phyloP scores from a whole-genome alignment of 768 basidiomycete species.

The Sutorius australiensis region DNA sequence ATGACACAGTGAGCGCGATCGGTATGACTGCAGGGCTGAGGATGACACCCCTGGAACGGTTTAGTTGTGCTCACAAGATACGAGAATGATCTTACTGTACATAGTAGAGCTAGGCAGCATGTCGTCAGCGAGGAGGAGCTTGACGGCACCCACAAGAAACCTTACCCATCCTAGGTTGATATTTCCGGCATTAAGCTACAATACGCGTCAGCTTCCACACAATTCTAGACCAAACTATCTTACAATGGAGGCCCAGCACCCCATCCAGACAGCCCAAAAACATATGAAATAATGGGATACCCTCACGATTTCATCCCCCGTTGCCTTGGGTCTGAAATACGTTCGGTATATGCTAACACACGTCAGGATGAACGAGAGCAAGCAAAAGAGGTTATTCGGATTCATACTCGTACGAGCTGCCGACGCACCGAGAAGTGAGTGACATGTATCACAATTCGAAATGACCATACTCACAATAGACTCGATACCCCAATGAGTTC shows the following conservation, averaged over 20 bases:
- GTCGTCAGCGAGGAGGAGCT: constrained; percentile 2
- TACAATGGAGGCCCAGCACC: constrained; percentile 38
- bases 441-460: background rate
- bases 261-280: constrained; percentile 44
- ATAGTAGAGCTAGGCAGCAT: constrained; percentile 36
- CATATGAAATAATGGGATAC: constrained; percentile 39
- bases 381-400: background rate
- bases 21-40: constrained; percentile 51
- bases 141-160: background rate
- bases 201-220: background rate
- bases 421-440: background rate
- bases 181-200: constrained; percentile 41
- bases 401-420: constrained; percentile 44
- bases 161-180: constrained; percentile 48
- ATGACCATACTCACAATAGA: constrained; percentile 35
- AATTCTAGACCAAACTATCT: background rate
- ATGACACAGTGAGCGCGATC: constrained; percentile 44
- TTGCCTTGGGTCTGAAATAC: constrained; percentile 36
- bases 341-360: constrained; percentile 34
- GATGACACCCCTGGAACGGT: constrained; percentile 40
- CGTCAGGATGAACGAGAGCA: background rate
- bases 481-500: constrained; percentile 45
- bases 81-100: constrained; percentile 34
- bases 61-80: background rate
- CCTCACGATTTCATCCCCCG: constrained; percentile 38